Evolutionary conservation across 306 rosid genomes (phyloP), one percentile per base, ranked within the genome.

Genomic region (Urtica urens): DNA sequence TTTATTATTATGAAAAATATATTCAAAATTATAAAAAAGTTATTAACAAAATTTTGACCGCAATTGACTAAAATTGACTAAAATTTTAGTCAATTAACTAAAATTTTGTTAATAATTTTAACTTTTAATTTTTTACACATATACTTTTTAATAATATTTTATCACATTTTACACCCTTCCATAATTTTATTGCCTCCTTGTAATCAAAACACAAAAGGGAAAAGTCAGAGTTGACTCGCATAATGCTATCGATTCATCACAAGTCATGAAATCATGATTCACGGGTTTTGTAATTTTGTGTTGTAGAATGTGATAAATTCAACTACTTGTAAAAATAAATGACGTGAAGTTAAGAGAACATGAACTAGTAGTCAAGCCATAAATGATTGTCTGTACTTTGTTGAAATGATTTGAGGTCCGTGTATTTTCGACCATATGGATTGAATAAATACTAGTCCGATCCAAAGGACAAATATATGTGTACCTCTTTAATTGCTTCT

Each of bases 371-470:
- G 17, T 14, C 24, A n/a, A 23, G 17, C 49, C 2, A 20, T 45
- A 45, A n/a, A 45, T 45, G 49, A 45, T 45, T 45, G n/a, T n/a
- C n/a, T n/a, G n/a, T n/a, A 45, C 18, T 13, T 43, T 43, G 49
- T 15, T 21, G 29, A 45, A 23, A 6, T 29, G 23, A 13, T 10
- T 23, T 35, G 40, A 13, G 13, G 30, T 45, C 30, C 49, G 23
- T 35, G 40, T 35, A 35, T 16, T 35, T 35, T 9, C n/a, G 11
- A 10, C 15, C n/a, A 35, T 35, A 35, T 35, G 40, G 40, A 13
- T 10, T 11, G 20, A 5, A 45, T 0, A 45, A 23, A 45, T 13
- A 45, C 17, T 45, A 18, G 49, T 45, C 4, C 7, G 4, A 43
- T 25, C 5, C 3, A 35, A 10, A 35, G 40, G 40, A 13, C 5